Evolutionary conservation across 1,139 yeast species (phyloP).

Genomic region (Nadsonia starkeyi-henricii): DNA sequence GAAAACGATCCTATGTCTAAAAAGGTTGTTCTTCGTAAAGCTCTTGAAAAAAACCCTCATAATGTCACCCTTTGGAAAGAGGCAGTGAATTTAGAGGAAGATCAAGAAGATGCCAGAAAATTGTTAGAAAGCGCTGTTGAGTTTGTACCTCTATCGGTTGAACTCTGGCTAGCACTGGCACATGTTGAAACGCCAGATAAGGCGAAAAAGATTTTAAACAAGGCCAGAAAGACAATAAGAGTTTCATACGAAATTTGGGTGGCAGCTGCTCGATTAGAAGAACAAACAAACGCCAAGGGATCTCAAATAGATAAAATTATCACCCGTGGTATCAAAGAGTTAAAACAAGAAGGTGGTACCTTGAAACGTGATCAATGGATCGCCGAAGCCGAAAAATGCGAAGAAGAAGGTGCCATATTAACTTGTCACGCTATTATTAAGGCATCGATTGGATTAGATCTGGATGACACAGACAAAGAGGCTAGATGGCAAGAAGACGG

Average conservation of each 20-base stretch:
- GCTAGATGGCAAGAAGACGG: conserved; percentile 27
- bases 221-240: conserved; percentile 39
- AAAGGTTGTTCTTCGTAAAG: conserved; percentile 50
- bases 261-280: conserved; percentile 59
- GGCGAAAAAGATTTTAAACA: conserved; percentile 42
- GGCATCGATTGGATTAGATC: conserved; percentile 17
- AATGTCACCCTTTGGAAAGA: conserved; percentile 53
- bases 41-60: conserved; percentile 53
- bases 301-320: conserved; percentile 32
- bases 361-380: conserved; percentile 33
- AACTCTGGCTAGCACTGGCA: conserved; percentile 48
- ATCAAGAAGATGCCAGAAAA: conserved; percentile 35
- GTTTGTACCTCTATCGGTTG: conserved; percentile 49
- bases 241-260: conserved; percentile 53
- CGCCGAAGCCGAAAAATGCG: conserved; percentile 31
- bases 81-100: conserved; percentile 32
- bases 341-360: conserved; percentile 20
- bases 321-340: conserved; percentile 38
- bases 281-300: conserved; percentile 32
- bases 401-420: conserved; percentile 20
- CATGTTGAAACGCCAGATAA: conserved; percentile 32
- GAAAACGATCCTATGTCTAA: conserved; percentile 44
- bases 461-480: conserved; percentile 16
- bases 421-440: conserved; percentile 25
- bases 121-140: conserved; percentile 58